A percentile compares a stretch with the other conserved stretches of the same genome.
phyloP scores from a whole-genome alignment of 1,139 yeast species.

The Debaryomyces nepalensis region DNA sequence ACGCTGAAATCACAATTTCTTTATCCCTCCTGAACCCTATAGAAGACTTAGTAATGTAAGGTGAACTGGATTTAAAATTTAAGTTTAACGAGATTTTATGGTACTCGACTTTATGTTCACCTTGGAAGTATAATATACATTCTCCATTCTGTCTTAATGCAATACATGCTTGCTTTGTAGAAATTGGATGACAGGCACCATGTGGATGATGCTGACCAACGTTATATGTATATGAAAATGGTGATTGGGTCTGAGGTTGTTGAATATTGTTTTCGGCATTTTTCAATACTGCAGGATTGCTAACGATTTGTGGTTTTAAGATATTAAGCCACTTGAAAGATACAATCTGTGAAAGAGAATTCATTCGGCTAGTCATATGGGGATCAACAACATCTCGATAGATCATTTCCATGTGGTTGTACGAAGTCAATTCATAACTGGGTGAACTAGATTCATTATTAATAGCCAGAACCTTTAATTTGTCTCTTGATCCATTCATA shows the following conservation, averaged over 20 bases:
- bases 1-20: slow-evolving; percentile 52
- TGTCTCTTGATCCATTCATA: neutral
- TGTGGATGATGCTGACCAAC: slow-evolving; percentile 61
- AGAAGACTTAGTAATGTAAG: slow-evolving; percentile 51
- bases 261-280: slow-evolving; percentile 20
- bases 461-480: slow-evolving; percentile 9
- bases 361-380: slow-evolving; percentile 19
- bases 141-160: slow-evolving; percentile 69
- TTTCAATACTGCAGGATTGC: slow-evolving; percentile 52
- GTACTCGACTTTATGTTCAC: slow-evolving; percentile 64
- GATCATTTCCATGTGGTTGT: slow-evolving; percentile 52
- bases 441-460: slow-evolving; percentile 7
- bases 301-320: slow-evolving; percentile 63
- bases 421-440: slow-evolving; percentile 50
- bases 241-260: slow-evolving; percentile 11
- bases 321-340: slow-evolving; percentile 72
- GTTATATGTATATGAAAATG: slow-evolving; percentile 51
- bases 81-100: slow-evolving; percentile 37
- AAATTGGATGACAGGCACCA: slow-evolving; percentile 71
- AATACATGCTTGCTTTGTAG: slow-evolving; percentile 73
- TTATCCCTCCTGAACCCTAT: slow-evolving; percentile 64
- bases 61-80: slow-evolving; percentile 23
- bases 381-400: slow-evolving; percentile 40
- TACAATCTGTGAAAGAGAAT: slow-evolving; percentile 35
- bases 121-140: slow-evolving; percentile 62